Evolutionary conservation across 129 eudicot species (phyloP), one percentile per base, ranked within the genome.

Genomic region (Ambrosia trifida): DNA sequence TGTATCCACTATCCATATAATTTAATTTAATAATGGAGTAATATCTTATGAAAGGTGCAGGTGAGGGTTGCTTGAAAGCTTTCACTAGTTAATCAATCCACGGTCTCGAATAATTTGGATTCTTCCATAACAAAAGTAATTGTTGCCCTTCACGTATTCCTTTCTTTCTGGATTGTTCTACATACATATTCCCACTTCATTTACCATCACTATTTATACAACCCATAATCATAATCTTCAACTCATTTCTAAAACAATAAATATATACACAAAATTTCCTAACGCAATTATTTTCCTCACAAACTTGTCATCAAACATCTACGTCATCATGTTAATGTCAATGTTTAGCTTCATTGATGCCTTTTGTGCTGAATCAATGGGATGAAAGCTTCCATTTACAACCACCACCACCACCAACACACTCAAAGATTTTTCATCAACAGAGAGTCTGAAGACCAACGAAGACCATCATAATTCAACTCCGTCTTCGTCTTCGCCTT

Each of bases 331-430:
- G 75, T 36, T 69, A 24, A 77, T 77, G 76, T 77, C 76, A 50
- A 77, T 77, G 3, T 77, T 77, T 47, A 77, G 71, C 41, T 52
- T 65, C 20, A 36, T 77, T 18, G 76, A 77, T 31, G 81, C 76
- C 16, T 77, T 77, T 1, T 77, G 70, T 16, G 64, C 76, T 4
- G 70, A 77, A 41, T 77, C 65, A 8, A 49, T 61, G 17, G 8
- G 66, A 30, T 38, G 16, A 40, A 77, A 77, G 81, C 71, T 61
- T 77, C 16, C n/a, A 3, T 11, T 68, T 40, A 17, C 33, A 53
- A 35, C 50, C 33, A 10, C 49, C 32, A 10, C 35, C 47, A 12
- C 58, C 47, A 36, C 35, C 72, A 67, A 30, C 17, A 2, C 51
- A 4, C 11, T 35, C 3, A 38, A 77, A 16, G 47, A n/a, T 10